Percentiles rank a stretch among this genome's conserved stretches.
These are phyloP conservation scores for Fonsecaea pedrosoi DNA, from an alignment of 2,329 filamentous ascomycete species.

Conservation along the genomic window DNA sequence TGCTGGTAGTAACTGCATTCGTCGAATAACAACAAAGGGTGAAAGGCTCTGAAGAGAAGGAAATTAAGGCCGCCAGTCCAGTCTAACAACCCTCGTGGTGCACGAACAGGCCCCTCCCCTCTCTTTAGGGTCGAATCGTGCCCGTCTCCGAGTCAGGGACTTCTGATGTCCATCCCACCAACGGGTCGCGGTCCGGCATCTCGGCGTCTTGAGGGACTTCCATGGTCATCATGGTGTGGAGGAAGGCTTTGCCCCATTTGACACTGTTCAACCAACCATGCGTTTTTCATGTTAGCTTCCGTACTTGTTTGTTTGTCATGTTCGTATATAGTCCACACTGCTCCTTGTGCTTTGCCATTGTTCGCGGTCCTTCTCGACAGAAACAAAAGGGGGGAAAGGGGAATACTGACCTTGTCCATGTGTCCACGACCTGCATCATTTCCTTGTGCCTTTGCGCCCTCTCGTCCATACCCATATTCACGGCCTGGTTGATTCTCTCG, in stretches of 20 bases:
- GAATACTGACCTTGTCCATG: constrained; percentile 29
- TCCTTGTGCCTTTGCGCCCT: constrained; percentile 19
- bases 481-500: constrained; percentile 82
- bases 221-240: constrained; percentile 25
- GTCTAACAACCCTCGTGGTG: too few relatives aligned
- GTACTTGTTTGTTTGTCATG: not conserved
- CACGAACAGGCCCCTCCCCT: not conserved
- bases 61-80: too few relatives aligned
- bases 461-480: constrained; percentile 68
- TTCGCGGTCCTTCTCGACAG: not conserved
- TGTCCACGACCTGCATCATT: constrained; percentile 28
- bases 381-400: not conserved
- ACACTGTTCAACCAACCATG: constrained; percentile 8
- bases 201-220: constrained; percentile 18
- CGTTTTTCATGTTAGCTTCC: not conserved
- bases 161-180: not conserved
- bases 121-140: not conserved
- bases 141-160: constrained; percentile 5
- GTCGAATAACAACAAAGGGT: too few relatives aligned
- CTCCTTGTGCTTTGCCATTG: not conserved
- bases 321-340: too few relatives aligned
- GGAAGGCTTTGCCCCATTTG: constrained; percentile 31
- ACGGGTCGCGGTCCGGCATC: constrained; percentile 12
- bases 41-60: too few relatives aligned
- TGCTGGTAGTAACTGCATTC: too few relatives aligned